Evolutionary conservation across 1,284 basidiomycete species (phyloP), one percentile per base, ranked within the genome.

Genomic region (Trametes polyzona): DNA sequence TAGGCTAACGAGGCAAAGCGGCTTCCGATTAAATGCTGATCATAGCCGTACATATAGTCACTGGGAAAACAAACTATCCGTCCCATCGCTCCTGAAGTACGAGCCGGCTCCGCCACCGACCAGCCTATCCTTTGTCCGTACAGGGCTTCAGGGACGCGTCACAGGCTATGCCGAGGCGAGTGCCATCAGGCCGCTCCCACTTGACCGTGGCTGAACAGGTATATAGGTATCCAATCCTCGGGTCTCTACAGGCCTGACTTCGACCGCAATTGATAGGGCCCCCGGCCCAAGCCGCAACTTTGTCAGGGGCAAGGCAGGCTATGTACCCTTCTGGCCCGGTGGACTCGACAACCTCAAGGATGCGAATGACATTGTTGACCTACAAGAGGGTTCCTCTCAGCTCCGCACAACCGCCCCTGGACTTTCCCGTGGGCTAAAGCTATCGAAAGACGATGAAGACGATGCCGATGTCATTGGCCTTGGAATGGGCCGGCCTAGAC

Each of bases 251-350:
- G 82, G 90, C 64, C 76, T 90, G 5, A 90, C 88, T 2, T 95
- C 92, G 16, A 93, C 92, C 8, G 92, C 93, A 11, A 79, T 96
- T 59, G 85, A 89, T 57, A 84, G 95, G 55, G 90, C 91, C 9
- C 95, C 94, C 4, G 92, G 86, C 7, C 81, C 88, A 1, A 79
- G 78, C 43, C 83, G 83, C 62, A 90, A 86, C 61, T 98, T 98
- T 73, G 95, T 98, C 8, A 80, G 95, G 57, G 96, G 96, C 46
- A 97, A 96, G 73, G 91, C 93, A 29, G 91, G 92, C 23, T 88
- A 96, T 72, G 86, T 96, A 2, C 96, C 96, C 0, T 97, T 97
- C 73, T 83, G 87, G 75, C 95, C 95, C 8, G 96, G 96, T 51
- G 95, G 96, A 9, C 77, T 96, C 24, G 88, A 90, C 44, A 84